Conservation (phyloP, 2,329 filamentous ascomycete species). For the Rhexocercosporidium sp. region DNA sequence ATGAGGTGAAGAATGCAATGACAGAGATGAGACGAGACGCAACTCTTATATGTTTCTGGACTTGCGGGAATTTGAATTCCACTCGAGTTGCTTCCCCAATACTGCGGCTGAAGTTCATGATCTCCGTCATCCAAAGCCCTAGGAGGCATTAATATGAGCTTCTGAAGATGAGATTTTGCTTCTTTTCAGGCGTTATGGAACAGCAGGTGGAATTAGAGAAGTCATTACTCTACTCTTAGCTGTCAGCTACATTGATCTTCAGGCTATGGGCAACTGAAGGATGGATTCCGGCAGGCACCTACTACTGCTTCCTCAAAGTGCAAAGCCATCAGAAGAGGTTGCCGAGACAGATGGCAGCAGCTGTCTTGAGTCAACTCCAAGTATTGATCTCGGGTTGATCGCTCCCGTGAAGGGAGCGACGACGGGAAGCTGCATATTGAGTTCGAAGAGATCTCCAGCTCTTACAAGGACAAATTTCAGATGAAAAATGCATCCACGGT, state of each 20-base stretch:
- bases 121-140: too few species aligned
- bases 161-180: not conserved
- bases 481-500: too few species aligned
- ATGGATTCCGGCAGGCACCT: not conserved
- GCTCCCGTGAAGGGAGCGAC: not conserved
- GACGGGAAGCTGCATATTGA: slow-evolving; percentile 9
- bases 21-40: not conserved
- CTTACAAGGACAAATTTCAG: too few species aligned
- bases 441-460: not conserved
- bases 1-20: not conserved
- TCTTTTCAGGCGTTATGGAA: not conserved
- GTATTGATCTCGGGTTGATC: not conserved
- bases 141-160: too few species aligned
- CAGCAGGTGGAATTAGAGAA: not conserved
- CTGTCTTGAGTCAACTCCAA: not conserved
- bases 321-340: not conserved
- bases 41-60: slow-evolving; percentile 1
- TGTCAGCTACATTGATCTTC: not conserved
- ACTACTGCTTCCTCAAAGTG: not conserved
- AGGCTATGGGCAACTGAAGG: not conserved
- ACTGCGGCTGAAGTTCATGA: not conserved
- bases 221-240: not conserved
- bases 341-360: not conserved
- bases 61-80: too few species aligned
- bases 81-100: not conserved